Percentiles rank a stretch among this genome's conserved stretches.
phyloP scores from a whole-genome alignment of 2,329 filamentous ascomycete species.

The Botrytis tulipae region DNA sequence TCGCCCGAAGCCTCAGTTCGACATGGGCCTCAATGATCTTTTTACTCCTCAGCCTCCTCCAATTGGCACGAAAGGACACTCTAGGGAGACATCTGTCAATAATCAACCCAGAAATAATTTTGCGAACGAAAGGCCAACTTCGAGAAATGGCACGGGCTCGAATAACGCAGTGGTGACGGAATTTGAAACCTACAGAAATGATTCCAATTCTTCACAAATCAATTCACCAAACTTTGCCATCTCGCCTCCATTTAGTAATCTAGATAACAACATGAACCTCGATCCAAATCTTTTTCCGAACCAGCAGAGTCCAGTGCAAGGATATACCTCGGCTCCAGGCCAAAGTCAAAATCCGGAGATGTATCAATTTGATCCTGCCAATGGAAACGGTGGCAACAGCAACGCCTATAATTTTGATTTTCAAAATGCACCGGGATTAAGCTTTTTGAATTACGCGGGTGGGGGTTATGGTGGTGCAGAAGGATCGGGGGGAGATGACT shows the following conservation, averaged over 20 bases:
- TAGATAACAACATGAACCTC: slow-evolving; percentile 12
- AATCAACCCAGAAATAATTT: neutral
- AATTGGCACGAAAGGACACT: neutral
- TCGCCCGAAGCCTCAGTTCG: slow-evolving; percentile 37
- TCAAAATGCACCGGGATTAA: slow-evolving; percentile 33
- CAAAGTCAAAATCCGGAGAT: slow-evolving; percentile 24
- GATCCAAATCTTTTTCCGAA: slow-evolving; percentile 22
- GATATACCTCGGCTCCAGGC: neutral
- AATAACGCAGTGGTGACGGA: slow-evolving; percentile 24
- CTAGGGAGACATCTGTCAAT: neutral
- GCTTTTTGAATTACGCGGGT: slow-evolving; percentile 30
- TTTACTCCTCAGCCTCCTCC: slow-evolving; percentile 20
- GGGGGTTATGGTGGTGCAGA: slow-evolving; percentile 24
- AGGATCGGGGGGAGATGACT: slow-evolving; percentile 22
- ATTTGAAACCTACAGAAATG: slow-evolving; percentile 18
- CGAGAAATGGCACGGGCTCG: slow-evolving; percentile 5
- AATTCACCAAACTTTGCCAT: slow-evolving; percentile 21
- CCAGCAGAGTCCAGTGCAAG: slow-evolving; percentile 12
- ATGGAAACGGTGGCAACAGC: neutral
- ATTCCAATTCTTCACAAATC: slow-evolving; percentile 3
- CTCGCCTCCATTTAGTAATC: slow-evolving; percentile 27
- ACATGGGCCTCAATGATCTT: slow-evolving; percentile 39
- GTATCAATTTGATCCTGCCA: slow-evolving; percentile 23
- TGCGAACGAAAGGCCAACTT: neutral
- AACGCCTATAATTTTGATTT: slow-evolving; percentile 21